phyloP scores from a whole-genome alignment of 2,329 filamentous ascomycete genomes.

The Aspergillus spinulosporus region DNA sequence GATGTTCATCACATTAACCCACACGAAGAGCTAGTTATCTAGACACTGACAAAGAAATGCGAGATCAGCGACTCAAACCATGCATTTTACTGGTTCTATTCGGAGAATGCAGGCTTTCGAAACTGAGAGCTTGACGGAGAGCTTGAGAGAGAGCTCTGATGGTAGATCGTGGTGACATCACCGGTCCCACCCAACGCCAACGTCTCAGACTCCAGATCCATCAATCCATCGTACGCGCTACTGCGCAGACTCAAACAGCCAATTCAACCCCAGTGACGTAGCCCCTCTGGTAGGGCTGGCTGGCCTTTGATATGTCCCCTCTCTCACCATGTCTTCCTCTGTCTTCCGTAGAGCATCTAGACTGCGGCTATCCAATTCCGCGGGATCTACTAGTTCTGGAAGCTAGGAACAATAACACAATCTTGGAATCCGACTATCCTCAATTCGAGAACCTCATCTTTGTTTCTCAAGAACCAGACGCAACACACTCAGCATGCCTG shows the following conservation, averaged over 20 bases:
- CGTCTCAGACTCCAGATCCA: background rate
- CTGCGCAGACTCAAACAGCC: background rate
- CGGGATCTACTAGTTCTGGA: slow-evolving; percentile 5
- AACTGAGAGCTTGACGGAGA: background rate
- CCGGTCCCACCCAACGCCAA: background rate
- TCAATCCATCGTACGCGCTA: slow-evolving; percentile 1
- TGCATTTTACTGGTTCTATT: background rate
- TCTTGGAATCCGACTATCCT: background rate
- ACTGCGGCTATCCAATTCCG: slow-evolving; percentile 1
- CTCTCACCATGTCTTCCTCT: background rate
- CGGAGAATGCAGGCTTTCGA: background rate
- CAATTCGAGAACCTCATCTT: background rate
- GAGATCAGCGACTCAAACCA: slow-evolving; percentile 1
- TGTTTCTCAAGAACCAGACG: background rate
- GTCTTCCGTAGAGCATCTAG: background rate
- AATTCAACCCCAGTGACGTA: slow-evolving; percentile 13
- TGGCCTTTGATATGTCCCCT: background rate
- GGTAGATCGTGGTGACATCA: slow-evolving; percentile 11
- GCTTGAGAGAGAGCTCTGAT: background rate
- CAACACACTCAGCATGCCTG: slow-evolving; percentile 16
- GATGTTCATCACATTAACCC: slow-evolving; percentile 2
- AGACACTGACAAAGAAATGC: slow-evolving; percentile 1
- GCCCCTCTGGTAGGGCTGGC: background rate
- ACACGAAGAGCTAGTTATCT: background rate
- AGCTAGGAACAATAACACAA: slow-evolving; percentile 2